A percentile compares a stretch with the other conserved stretches of the same genome.
Conservation (phyloP, 2,329 filamentous ascomycete species). For the Emergomyces africanus region DNA sequence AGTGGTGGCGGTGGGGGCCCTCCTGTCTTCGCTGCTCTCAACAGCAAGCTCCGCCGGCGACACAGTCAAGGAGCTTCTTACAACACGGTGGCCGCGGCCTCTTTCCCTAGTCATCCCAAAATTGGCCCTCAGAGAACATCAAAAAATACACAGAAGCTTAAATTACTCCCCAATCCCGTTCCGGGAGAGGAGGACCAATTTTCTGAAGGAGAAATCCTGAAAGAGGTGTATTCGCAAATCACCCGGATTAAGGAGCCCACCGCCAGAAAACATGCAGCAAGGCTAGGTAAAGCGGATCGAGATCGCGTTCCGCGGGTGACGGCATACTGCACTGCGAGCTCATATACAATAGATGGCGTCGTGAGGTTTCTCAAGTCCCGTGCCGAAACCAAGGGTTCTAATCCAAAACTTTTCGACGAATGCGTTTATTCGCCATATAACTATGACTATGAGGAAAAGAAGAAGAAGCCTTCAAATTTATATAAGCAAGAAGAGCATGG, state of each 20-base stretch:
- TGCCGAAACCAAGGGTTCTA: slow-evolving; percentile 61
- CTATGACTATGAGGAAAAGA: slow-evolving; percentile 47
- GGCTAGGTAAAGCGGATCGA: slow-evolving; percentile 85
- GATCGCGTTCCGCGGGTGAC: slow-evolving; percentile 80
- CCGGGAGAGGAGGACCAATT: slow-evolving; percentile 66
- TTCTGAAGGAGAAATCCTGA: slow-evolving; percentile 74
- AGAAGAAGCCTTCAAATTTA: slow-evolving; percentile 16
- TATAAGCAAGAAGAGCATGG: too few relatives aligned
- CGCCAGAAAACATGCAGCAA: slow-evolving; percentile 78
- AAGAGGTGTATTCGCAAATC: slow-evolving; percentile 96
- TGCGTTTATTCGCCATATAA: slow-evolving; percentile 94
- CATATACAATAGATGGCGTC: slow-evolving; percentile 78
- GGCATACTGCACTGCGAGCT: slow-evolving; percentile 89
- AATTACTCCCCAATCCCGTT: slow-evolving; percentile 86
- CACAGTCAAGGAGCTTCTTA: slow-evolving; percentile 62
- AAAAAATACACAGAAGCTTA: slow-evolving; percentile 92
- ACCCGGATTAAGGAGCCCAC: slow-evolving; percentile 95
- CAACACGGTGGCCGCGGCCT: slow-evolving; percentile 24
- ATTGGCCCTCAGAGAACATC: slow-evolving; percentile 91
- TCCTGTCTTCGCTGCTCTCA: slow-evolving; percentile 64
- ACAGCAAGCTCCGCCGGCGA: slow-evolving; percentile 73
- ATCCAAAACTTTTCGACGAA: slow-evolving; percentile 89
- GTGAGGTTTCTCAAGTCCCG: slow-evolving; percentile 86
- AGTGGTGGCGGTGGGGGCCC: slow-evolving; percentile 23
- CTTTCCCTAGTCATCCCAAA: slow-evolving; percentile 39